These are phyloP conservation scores for Suillus tomentosus DNA, from an alignment of 768 basidiomycete species.

Conservation along the genomic window DNA sequence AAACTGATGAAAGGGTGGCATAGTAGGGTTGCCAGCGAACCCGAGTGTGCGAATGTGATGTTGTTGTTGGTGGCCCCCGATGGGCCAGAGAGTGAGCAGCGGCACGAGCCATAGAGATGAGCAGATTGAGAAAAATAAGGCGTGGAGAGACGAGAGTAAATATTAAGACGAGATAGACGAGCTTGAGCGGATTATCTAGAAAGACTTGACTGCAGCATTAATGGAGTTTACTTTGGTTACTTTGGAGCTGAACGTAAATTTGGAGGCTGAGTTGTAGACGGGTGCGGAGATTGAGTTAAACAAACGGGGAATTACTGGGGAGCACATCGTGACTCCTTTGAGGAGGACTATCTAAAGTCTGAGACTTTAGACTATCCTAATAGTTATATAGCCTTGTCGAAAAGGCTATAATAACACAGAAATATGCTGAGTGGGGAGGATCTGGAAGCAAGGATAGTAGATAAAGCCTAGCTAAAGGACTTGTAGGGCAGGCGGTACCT, in stretches of 20 bases:
- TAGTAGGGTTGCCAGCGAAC: conserved; percentile 84
- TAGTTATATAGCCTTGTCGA: conserved; percentile 26
- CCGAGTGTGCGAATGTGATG: conserved; percentile 54
- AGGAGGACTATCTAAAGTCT: conserved; percentile 32
- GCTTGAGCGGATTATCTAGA: conserved; percentile 36
- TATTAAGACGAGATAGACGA: conserved; percentile 14
- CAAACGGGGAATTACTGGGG: conserved; percentile 28
- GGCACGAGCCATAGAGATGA: conserved; percentile 39
- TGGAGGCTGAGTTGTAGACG: conserved; percentile 18
- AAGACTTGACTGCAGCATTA: conserved; percentile 38
- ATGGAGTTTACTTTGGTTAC: conserved; percentile 25
- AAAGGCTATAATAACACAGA: conserved; percentile 21
- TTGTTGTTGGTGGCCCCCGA: conserved; percentile 60
- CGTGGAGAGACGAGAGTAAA: conserved; percentile 25
- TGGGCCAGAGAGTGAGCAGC: conserved; percentile 61
- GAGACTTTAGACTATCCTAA: conserved; percentile 46
- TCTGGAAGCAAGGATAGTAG: conserved; percentile 7
- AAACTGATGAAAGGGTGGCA: conserved; percentile 43
- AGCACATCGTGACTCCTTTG: conserved; percentile 43
- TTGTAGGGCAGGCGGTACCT: conserved; percentile 24
- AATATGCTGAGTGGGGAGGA: neutral
- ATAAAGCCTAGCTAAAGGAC: conserved; percentile 10
- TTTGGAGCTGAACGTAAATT: conserved; percentile 18
- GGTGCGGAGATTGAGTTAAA: conserved; percentile 24
- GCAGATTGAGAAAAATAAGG: conserved; percentile 21